A percentile compares a stretch with the other conserved stretches of the same genome.
Evolutionary conservation across 208 protist genomes (phyloP).

Genomic region (Endotrypanum monterogeii): DNA sequence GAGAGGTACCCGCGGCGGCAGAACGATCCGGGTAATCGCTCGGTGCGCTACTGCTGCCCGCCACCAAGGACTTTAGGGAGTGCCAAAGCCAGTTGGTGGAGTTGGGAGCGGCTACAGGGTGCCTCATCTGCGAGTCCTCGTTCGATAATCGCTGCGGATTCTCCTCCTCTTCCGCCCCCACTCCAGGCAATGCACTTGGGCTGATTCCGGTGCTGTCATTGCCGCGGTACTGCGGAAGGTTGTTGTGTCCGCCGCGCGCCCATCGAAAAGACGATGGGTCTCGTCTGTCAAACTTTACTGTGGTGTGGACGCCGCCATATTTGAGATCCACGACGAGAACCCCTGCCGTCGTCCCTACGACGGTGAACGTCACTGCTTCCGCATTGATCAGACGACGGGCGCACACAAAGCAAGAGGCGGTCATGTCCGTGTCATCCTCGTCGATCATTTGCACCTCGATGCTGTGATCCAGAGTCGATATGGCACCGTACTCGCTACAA

Average conservation of each 20-base stretch:
- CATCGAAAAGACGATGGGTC: constrained; percentile 26
- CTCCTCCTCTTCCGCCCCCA: constrained; percentile 6
- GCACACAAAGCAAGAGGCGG: constrained; percentile 67
- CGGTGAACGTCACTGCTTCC: constrained; percentile 44
- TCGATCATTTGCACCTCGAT: constrained; percentile 76
- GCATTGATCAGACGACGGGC: constrained; percentile 40
- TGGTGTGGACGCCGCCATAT: constrained; percentile 56
- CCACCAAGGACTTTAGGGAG: constrained; percentile 35
- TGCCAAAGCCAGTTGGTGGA: constrained; percentile 7
- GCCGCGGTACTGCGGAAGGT: neutral
- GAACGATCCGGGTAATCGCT: neutral
- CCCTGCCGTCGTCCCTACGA: constrained; percentile 60
- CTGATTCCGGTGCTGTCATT: neutral
- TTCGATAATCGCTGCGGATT: constrained; percentile 2
- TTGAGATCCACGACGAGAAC: constrained; percentile 66
- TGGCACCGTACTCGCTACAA: constrained; percentile 72
- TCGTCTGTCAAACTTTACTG: constrained; percentile 50
- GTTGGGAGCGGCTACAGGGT: constrained; percentile 5
- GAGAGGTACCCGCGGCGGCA: too few species aligned
- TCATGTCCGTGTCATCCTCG: constrained; percentile 31
- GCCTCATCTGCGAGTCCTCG: neutral
- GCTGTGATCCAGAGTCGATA: constrained; percentile 81
- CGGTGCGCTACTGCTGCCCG: constrained; percentile 4
- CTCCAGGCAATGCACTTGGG: neutral
- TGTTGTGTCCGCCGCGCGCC: constrained; percentile 21